phyloP scores from a whole-genome alignment of 148 eudicot species.

The Simmondsia chinensis region DNA sequence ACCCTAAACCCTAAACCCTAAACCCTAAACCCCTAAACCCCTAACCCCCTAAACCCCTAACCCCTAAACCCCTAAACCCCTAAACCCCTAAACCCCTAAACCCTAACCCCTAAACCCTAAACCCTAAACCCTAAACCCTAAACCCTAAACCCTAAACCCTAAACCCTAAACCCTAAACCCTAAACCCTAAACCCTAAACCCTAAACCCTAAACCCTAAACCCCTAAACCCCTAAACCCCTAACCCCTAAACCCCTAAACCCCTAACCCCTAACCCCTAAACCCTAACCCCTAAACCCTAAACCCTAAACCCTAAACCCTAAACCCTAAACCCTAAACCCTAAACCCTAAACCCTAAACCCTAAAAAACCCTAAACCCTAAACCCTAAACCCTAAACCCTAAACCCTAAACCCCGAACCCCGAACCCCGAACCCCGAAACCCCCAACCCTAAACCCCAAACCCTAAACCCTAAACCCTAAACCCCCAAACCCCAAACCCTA shows the following conservation, averaged over 20 bases:
- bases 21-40: no score
- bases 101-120: slow-evolving; percentile 11
- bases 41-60: no score
- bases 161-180: slow-evolving; percentile 11
- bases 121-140: slow-evolving; percentile 8
- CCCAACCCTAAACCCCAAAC: slow-evolving; percentile 8
- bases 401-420: slow-evolving; percentile 1
- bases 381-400: slow-evolving; percentile 7
- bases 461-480: slow-evolving; percentile 8
- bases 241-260: no score
- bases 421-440: no score
- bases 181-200: slow-evolving; percentile 9
- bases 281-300: slow-evolving; percentile 13
- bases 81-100: no score
- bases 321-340: slow-evolving; percentile 9
- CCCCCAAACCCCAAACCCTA: background rate
- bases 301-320: slow-evolving; percentile 9
- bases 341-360: no score
- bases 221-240: no score
- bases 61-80: no score
- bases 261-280: slow-evolving; percentile 9
- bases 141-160: slow-evolving; percentile 11
- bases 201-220: no score
- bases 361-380: slow-evolving; percentile 7
- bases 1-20: slow-evolving; percentile 5